Percentiles rank a stretch among this genome's conserved stretches.
phyloP scores from a whole-genome alignment of 257 asterid genomes.

The Ophiorrhiza pumila region DNA sequence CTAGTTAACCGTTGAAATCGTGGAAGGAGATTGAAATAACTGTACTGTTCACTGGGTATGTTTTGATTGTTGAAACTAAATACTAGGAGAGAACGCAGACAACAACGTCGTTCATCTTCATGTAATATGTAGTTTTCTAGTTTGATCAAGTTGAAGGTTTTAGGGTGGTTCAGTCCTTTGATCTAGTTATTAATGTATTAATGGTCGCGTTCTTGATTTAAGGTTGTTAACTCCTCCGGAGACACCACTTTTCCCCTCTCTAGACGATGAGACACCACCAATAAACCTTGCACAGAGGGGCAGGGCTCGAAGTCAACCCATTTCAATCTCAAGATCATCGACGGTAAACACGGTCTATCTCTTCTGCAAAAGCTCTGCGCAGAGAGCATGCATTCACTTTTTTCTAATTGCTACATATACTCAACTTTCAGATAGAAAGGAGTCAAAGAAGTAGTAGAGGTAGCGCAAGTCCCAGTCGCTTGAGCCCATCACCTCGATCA shows the following conservation, averaged over 20 bases:
- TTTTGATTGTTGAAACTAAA: not conserved
- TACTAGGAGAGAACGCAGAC: not conserved
- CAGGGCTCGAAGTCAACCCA: constrained; percentile 88
- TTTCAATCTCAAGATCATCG: constrained; percentile 77
- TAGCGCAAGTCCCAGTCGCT: constrained; percentile 86
- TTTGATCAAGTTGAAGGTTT: not conserved
- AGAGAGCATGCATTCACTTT: not conserved
- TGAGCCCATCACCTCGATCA: constrained; percentile 79
- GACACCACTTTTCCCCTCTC: constrained; percentile 83
- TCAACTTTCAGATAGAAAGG: constrained; percentile 68
- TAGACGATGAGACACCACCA: constrained; percentile 74
- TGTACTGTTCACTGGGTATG: not conserved
- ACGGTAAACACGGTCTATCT: constrained; percentile 43
- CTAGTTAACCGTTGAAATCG: not conserved
- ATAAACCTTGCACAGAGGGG: constrained; percentile 62
- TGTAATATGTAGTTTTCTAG: not conserved
- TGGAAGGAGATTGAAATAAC: not conserved
- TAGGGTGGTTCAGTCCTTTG: constrained; percentile 1
- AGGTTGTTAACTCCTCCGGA: constrained; percentile 99
- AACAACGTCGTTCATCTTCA: not conserved
- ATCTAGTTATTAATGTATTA: constrained; percentile 20
- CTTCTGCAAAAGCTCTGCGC: not conserved
- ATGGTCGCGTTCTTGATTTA: constrained; percentile 22
- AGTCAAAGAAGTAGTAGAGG: constrained; percentile 64
- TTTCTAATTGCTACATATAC: constrained; percentile 13